phyloP scores from a whole-genome alignment of 1,284 basidiomycete genomes.

The Irpex sp. region DNA sequence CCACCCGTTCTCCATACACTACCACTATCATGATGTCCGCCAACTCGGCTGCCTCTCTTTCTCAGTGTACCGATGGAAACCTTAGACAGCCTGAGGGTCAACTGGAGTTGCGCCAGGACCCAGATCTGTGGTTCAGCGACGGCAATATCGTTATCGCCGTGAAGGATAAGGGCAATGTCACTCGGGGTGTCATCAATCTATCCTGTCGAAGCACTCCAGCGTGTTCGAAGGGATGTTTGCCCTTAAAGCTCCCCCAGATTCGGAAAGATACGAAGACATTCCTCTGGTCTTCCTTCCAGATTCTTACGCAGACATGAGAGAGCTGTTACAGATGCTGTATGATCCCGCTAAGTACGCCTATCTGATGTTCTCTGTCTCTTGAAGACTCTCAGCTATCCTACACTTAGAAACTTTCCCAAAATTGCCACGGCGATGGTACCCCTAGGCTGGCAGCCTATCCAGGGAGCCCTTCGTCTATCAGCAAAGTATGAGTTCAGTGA shows the following conservation, averaged over 20 bases:
- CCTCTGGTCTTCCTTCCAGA: background rate
- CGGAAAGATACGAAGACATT: background rate
- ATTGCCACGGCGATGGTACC: too few relatives aligned
- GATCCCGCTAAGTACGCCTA: background rate
- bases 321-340: background rate
- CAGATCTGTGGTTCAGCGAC: slow-evolving; percentile 8
- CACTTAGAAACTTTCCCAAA: too few relatives aligned
- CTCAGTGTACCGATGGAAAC: too few relatives aligned
- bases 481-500: too few relatives aligned
- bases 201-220: background rate
- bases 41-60: too few relatives aligned
- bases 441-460: too few relatives aligned
- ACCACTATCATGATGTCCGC: too few relatives aligned
- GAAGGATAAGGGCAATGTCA: background rate
- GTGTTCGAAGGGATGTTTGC: slow-evolving; percentile 4
- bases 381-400: too few relatives aligned
- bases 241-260: background rate
- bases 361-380: too few relatives aligned
- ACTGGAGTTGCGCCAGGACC: slow-evolving; percentile 3
- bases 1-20: too few relatives aligned
- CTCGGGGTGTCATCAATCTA: slow-evolving; percentile 8
- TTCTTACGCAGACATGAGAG: background rate
- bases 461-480: too few relatives aligned
- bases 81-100: too few relatives aligned
- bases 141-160: slow-evolving; percentile 11